These are phyloP conservation scores for Trapa incisa DNA, from an alignment of 345 rosid genomes.

Conservation along the genomic window DNA sequence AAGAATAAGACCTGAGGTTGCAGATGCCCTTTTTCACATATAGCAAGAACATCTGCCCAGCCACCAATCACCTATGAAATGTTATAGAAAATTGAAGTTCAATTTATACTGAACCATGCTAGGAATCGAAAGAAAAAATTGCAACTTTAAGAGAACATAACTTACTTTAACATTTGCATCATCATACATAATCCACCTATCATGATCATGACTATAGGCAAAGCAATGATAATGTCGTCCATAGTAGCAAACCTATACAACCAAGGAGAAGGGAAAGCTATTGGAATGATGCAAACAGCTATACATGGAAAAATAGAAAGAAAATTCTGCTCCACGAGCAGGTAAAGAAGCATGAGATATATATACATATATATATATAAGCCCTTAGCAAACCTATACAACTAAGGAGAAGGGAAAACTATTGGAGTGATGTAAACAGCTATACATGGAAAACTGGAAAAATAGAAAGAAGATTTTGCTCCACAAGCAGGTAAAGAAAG, in stretches of 20 bases:
- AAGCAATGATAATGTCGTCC: constrained; percentile 99
- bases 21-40: constrained; percentile 82
- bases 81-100: constrained; percentile 4
- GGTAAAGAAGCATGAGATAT: not conserved
- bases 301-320: not conserved
- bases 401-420: constrained; percentile 8
- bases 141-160: not conserved
- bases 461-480: not conserved
- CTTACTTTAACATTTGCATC: constrained; percentile 88
- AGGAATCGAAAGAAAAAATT: constrained; percentile 3
- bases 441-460: not conserved
- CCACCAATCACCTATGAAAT: constrained; percentile 60
- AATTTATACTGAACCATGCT: not conserved
- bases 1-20: constrained; percentile 96
- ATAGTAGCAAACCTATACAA: constrained; percentile 77
- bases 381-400: constrained; percentile 62
- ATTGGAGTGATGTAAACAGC: not conserved
- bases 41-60: constrained; percentile 70
- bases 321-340: not conserved
- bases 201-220: constrained; percentile 64
- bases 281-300: not conserved
- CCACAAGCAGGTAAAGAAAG: not conserved
- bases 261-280: constrained; percentile 8
- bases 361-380: no score
- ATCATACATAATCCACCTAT: constrained; percentile 85